These are phyloP conservation scores for Globisporangium rhizosaccharum DNA, from an alignment of 352 stramenopile species.

Conservation along the genomic window DNA sequence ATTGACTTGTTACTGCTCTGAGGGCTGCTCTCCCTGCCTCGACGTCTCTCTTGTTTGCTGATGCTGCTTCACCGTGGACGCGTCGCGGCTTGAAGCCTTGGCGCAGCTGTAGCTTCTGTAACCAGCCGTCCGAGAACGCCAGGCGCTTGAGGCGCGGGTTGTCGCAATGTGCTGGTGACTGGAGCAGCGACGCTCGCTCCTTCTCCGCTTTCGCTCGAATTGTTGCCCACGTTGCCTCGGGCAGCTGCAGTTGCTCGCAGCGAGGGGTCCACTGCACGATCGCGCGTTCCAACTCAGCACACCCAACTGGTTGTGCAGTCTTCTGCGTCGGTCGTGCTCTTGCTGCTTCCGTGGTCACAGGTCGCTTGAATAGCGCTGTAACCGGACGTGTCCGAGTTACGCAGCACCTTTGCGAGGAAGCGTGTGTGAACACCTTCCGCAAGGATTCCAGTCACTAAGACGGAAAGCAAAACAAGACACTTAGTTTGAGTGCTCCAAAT, in stretches of 20 bases:
- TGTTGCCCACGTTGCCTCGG: neutral
- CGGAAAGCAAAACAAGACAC: too few species aligned
- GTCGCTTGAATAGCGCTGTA: too few species aligned
- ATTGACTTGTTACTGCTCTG: neutral
- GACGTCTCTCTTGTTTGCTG: neutral
- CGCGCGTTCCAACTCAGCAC: too few species aligned
- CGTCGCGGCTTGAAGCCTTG: neutral
- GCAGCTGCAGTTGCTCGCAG: neutral
- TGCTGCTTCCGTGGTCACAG: too few species aligned
- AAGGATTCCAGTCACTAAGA: too few species aligned
- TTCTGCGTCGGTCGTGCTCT: too few species aligned
- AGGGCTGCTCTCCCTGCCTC: neutral
- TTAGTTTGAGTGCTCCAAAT: too few species aligned
- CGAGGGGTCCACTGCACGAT: too few species aligned
- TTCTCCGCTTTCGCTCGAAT: slow-evolving; percentile 1
- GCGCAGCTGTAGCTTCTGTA: slow-evolving; percentile 1
- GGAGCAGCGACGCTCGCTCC: neutral
- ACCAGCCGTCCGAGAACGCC: slow-evolving; percentile 4
- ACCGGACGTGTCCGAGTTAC: too few species aligned
- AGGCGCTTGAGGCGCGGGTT: neutral
- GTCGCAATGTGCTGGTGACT: neutral
- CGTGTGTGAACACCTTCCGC: too few species aligned
- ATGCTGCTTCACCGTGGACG: slow-evolving; percentile 2
- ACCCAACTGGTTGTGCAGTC: too few species aligned
- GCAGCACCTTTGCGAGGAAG: too few species aligned